Percentiles rank a stretch among this genome's conserved stretches.
phyloP scores from a whole-genome alignment of 306 rosid genomes.

The Luffa acutangula region DNA sequence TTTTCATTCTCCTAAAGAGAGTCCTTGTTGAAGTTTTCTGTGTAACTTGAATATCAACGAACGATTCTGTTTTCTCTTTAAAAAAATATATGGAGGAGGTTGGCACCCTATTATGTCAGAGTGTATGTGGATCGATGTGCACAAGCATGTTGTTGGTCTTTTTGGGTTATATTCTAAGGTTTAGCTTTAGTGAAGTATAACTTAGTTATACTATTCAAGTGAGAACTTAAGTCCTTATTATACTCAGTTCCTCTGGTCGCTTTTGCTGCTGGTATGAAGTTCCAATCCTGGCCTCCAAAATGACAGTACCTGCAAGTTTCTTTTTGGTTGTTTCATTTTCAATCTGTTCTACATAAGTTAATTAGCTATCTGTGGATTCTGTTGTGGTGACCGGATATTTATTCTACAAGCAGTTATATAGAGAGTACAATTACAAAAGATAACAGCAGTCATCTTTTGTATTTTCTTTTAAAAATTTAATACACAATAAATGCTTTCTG shows the following conservation, averaged over 20 bases:
- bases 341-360: neutral
- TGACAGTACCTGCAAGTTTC: neutral
- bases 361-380: neutral
- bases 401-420: neutral
- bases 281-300: neutral
- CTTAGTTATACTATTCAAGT: neutral
- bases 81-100: neutral
- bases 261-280: neutral
- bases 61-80: neutral
- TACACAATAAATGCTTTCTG: neutral
- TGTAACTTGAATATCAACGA: neutral
- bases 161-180: neutral
- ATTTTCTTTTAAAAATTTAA: neutral
- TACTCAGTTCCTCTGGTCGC: neutral
- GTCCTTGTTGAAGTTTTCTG: neutral
- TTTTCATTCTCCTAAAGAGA: neutral
- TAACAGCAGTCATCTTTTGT: neutral
- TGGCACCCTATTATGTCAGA: neutral
- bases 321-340: neutral
- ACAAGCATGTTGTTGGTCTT: neutral
- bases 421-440: neutral
- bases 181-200: neutral
- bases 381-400: neutral
- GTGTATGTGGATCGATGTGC: neutral
- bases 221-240: neutral